A percentile compares a stretch with the other conserved stretches of the same genome.
Conservation (phyloP, 2,329 filamentous ascomycete species). For the Myriosclerotinia scirpicola region DNA sequence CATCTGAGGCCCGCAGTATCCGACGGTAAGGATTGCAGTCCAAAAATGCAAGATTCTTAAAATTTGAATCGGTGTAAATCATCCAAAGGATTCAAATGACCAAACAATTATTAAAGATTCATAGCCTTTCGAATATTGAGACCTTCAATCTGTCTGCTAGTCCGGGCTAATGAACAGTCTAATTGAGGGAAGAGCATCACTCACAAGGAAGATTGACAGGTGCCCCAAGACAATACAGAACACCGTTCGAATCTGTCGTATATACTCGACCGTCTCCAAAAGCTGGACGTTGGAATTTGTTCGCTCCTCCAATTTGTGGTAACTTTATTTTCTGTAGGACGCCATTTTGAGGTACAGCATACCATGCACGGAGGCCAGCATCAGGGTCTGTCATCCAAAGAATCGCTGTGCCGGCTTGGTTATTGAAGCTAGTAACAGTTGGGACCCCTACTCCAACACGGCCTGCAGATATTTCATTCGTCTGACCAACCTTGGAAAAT, state of each 20-base stretch:
- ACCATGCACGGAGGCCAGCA: constrained; percentile 43
- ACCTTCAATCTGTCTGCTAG: no score
- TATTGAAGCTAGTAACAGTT: constrained; percentile 43
- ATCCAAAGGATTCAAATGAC: no score
- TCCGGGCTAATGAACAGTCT: no score
- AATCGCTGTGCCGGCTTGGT: constrained; percentile 41
- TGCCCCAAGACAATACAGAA: constrained; percentile 39
- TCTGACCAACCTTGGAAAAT: constrained; percentile 41
- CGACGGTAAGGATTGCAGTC: no score
- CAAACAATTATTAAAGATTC: no score
- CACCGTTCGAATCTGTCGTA: constrained; percentile 35
- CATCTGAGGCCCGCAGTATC: not conserved
- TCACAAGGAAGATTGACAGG: constrained; percentile 42
- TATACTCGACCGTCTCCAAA: constrained; percentile 44
- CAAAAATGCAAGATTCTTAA: no score
- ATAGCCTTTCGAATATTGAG: no score
- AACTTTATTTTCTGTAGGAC: constrained; percentile 40
- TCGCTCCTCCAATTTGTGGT: constrained; percentile 41
- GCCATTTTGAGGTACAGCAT: constrained; percentile 44
- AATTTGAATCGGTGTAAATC: no score
- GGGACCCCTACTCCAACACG: constrained; percentile 42
- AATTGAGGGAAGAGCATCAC: not conserved
- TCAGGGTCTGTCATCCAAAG: constrained; percentile 45
- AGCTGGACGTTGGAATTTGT: constrained; percentile 44
- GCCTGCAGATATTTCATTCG: constrained; percentile 37